Evolutionary conservation across 2,329 filamentous ascomycete genomes (phyloP).

Genomic region (Penicillium capsulatum): DNA sequence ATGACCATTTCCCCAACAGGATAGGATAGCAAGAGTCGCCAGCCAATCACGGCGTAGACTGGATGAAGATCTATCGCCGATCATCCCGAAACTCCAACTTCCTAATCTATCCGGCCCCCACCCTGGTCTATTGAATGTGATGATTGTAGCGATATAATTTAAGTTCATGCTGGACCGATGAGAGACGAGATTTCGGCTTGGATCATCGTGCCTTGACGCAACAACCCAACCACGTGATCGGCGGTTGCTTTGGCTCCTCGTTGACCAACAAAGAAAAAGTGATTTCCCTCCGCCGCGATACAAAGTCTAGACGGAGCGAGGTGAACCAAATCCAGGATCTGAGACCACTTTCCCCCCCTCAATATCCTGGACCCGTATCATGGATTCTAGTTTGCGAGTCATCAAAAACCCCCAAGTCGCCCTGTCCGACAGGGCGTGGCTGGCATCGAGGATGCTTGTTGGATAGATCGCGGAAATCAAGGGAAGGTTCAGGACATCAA

Average conservation of each 20-base stretch:
- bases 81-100: too few species aligned
- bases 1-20: too few species aligned
- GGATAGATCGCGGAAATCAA: conserved; percentile 8
- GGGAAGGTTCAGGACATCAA: conserved; percentile 10
- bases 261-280: conserved; percentile 19
- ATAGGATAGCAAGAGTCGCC: too few species aligned
- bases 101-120: too few species aligned
- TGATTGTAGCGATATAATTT: too few species aligned
- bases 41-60: too few species aligned
- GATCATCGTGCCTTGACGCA: conserved; percentile 4
- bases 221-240: not conserved
- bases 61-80: too few species aligned
- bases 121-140: too few species aligned
- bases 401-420: conserved; percentile 18
- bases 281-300: conserved; percentile 12
- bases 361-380: conserved; percentile 1
- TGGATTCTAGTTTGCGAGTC: conserved; percentile 11
- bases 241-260: not conserved
- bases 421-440: conserved; percentile 12
- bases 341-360: not conserved
- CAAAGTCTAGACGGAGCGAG: conserved; percentile 5
- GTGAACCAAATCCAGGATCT: conserved; percentile 3
- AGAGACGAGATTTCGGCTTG: too few species aligned
- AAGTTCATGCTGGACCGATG: conserved; percentile 1
- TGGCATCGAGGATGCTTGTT: conserved; percentile 8